These are phyloP conservation scores for Mucor saturninus DNA, from an alignment of 371 early-diverging fungal genomes.

Conservation along the genomic window DNA sequence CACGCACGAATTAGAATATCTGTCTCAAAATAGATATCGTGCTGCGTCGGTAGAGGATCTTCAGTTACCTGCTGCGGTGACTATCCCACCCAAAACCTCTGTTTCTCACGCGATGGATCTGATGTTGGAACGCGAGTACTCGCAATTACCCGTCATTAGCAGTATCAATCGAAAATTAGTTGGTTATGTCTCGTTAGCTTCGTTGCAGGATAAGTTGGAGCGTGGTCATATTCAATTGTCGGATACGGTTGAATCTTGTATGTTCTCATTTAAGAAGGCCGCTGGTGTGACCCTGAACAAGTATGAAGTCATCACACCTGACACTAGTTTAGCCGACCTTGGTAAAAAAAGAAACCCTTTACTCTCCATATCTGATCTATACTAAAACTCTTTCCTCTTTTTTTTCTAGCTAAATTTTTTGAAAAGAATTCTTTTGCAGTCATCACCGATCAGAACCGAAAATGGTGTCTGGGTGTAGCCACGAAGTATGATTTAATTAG, in stretches of 20 bases:
- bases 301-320: conserved; percentile 81
- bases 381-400: neutral
- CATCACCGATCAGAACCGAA: conserved; percentile 79
- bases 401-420: conserved; percentile 64
- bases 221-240: conserved; percentile 48
- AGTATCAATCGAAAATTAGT: conserved; percentile 68
- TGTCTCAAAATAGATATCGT: conserved; percentile 71
- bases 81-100: conserved; percentile 62
- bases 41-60: conserved; percentile 87
- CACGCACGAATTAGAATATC: conserved; percentile 61
- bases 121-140: conserved; percentile 85
- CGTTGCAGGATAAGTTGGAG: conserved; percentile 66
- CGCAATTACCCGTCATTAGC: conserved; percentile 84
- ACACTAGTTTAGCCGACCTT: conserved; percentile 79
- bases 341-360: conserved; percentile 28
- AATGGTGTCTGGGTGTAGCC: conserved; percentile 83
- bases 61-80: conserved; percentile 82
- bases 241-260: conserved; percentile 61
- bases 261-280: conserved; percentile 62
- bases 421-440: conserved; percentile 83
- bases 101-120: conserved; percentile 72
- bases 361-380: no score
- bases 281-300: conserved; percentile 25
- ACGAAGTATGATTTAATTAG: conserved; percentile 81
- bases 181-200: conserved; percentile 77